Evolutionary conservation across 257 asterid species (phyloP).

Genomic region (Anisodus tanguticus): DNA sequence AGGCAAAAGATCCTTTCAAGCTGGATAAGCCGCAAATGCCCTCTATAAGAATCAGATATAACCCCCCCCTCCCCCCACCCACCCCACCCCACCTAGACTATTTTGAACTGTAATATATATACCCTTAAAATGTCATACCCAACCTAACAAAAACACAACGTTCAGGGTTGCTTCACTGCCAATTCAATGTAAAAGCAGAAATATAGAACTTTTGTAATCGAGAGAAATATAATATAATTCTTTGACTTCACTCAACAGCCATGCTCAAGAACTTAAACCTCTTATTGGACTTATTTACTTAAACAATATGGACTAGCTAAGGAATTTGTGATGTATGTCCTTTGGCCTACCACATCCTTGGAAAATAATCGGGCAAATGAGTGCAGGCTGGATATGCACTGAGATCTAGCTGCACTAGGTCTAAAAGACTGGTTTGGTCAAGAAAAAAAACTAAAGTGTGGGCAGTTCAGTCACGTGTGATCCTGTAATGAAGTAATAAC

Average conservation of each 20-base stretch:
- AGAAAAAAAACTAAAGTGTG: not conserved
- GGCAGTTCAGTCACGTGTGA: not conserved
- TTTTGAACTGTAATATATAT: too few species aligned
- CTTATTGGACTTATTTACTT: not conserved
- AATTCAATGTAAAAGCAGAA: too few species aligned
- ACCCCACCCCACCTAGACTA: too few species aligned
- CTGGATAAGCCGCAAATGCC: too few species aligned
- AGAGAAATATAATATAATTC: too few species aligned
- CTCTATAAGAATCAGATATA: too few species aligned
- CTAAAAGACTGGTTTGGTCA: not conserved
- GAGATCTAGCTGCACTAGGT: not conserved
- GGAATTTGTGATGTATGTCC: conserved; percentile 7
- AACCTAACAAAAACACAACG: too few species aligned
- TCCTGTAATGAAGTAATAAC: conserved; percentile 10
- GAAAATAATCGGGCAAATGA: not conserved
- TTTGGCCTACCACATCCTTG: not conserved
- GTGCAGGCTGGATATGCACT: conserved; percentile 2
- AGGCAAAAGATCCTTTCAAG: too few species aligned
- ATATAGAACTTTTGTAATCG: too few species aligned
- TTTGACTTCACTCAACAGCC: not conserved
- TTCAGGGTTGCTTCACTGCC: too few species aligned
- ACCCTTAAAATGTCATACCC: too few species aligned
- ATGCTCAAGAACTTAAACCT: conserved; percentile 6
- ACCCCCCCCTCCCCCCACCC: too few species aligned
- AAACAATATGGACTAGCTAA: not conserved